A percentile compares a stretch with the other conserved stretches of the same genome.
Conservation (phyloP, 805 yeast genomes). For the Kluyveromyces siamensis region DNA sequence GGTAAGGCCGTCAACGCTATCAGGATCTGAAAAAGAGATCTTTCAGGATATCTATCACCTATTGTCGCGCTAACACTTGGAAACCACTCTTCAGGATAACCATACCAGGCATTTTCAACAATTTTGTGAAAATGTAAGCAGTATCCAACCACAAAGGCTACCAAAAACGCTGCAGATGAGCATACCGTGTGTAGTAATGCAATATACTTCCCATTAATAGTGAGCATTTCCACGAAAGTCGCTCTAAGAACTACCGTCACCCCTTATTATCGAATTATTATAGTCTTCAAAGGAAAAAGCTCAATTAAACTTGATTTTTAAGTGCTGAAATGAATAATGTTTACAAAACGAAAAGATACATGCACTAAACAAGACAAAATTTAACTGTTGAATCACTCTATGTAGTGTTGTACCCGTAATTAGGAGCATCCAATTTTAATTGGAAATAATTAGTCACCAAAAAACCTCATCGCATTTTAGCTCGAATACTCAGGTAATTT, state of each 20-base stretch:
- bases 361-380: not conserved
- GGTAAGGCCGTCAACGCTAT: constrained; percentile 94
- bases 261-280: not conserved
- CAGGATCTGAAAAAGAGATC: constrained; percentile 82
- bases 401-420: too few relatives aligned
- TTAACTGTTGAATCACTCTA: not conserved
- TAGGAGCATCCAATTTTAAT: too few relatives aligned
- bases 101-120: constrained; percentile 75
- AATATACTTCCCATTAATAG: constrained; percentile 55
- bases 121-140: constrained; percentile 78
- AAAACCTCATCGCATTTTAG: too few relatives aligned
- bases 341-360: not conserved
- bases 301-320: not conserved
- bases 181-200: constrained; percentile 66
- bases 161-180: constrained; percentile 65
- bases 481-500: too few relatives aligned
- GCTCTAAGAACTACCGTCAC: not conserved
- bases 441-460: too few relatives aligned
- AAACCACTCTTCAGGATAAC: constrained; percentile 98
- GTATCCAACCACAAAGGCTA: constrained; percentile 68
- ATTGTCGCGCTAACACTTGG: constrained; percentile 96
- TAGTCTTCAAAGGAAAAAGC: not conserved
- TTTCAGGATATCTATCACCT: constrained; percentile 94
- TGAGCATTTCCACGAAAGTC: constrained; percentile 14
- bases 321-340: not conserved